Conservation (phyloP, 805 yeast species). For the Candida ovalis region DNA sequence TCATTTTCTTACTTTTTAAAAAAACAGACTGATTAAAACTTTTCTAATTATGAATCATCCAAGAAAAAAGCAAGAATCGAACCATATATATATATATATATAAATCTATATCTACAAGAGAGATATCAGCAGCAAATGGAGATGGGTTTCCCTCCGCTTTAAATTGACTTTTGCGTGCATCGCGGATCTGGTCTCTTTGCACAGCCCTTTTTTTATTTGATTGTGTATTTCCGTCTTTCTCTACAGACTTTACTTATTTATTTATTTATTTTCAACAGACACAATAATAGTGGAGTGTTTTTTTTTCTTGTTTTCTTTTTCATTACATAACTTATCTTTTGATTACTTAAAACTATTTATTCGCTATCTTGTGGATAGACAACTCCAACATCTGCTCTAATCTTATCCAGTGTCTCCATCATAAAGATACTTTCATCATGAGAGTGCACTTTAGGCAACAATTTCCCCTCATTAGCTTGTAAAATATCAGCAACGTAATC, state of each 20-base stretch:
- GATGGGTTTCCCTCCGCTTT: too few species aligned
- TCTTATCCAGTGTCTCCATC: constrained; percentile 45
- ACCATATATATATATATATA: neutral
- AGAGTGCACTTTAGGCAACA: constrained; percentile 31
- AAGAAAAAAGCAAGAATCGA: neutral
- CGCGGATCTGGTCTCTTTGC: neutral
- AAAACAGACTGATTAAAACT: neutral
- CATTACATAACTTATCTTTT: neutral
- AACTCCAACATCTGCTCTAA: constrained; percentile 42
- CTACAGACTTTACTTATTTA: neutral
- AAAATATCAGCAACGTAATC: constrained; percentile 45
- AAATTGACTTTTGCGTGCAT: too few species aligned
- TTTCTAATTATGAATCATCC: neutral
- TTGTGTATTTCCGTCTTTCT: neutral
- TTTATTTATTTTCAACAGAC: too few species aligned
- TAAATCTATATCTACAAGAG: too few species aligned
- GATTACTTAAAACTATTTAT: neutral
- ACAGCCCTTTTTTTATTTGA: neutral
- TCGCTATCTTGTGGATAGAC: constrained; percentile 39
- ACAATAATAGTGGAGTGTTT: neutral
- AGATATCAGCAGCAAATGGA: too few species aligned
- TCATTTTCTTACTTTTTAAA: too few species aligned
- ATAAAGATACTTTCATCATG: constrained; percentile 44
- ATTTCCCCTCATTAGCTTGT: constrained; percentile 31
- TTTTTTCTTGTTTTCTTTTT: neutral